Base-by-base conservation (phyloP, 352 stramenopile species). In the Globisporangium nodosum region DNA sequence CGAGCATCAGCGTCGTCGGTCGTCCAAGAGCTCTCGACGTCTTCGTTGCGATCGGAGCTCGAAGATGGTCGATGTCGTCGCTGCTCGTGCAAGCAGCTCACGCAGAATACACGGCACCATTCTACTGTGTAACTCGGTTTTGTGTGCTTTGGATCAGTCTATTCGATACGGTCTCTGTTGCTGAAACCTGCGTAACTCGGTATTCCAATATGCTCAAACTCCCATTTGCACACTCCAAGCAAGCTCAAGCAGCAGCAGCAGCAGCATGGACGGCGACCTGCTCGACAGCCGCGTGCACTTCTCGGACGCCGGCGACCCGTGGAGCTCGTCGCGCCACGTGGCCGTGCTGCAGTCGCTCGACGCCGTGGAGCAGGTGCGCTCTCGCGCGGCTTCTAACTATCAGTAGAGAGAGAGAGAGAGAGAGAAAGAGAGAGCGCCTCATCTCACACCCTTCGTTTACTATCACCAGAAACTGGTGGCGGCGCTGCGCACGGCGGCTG, bases 281-380 rank as follows among this genome's bases (percentile, higher is more conserved):
- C 24, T 39, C 35, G 79, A 91, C 58, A 83, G 79, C 49, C 82
- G 80, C 63, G 82, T 92, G 67, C 82, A 92, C 53, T 92, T 92
- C 60, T 89, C 78, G 49, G 82, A 92, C 56, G 78, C 63, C 40
- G 75, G 40, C 46, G 78, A 87, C 57, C 75, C 81, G 37, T 91
- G 80, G 77, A 79, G 80, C 24, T 83, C 73, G 57, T 78, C 78
- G 5, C 77, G 85, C 52, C 81, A 94, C 63, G 81, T 85, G 13
- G 78, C 68, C 6, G 84, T 94, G 61, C 73, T 94, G 45, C 79
- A 91, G 54, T 74, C 82, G 35, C 79, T 94, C 20, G 71, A 90
- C 39, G 65, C 63, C 4, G 81, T 92, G 3, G 85, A 94, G 57
- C 78, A 90, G 76, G 85, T 92, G 61, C 33, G 64, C 61, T 33